Conservation (phyloP, 2,329 filamentous ascomycete species). For the Cercospora sp. region DNA sequence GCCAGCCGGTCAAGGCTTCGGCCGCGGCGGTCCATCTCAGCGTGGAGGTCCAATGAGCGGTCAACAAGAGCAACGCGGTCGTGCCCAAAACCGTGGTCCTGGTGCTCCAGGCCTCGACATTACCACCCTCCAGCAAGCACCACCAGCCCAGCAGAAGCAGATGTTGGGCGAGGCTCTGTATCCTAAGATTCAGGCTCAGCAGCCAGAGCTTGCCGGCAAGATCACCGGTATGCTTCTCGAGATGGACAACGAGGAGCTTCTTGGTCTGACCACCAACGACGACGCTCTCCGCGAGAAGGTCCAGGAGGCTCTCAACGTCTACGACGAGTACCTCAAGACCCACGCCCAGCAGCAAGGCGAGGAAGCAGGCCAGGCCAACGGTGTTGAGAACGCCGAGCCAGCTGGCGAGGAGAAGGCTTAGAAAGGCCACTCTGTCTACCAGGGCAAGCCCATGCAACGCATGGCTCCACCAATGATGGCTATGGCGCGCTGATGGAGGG, state of each 20-base stretch:
- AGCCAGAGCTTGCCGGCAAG: constrained; percentile 95
- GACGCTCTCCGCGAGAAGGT: constrained; percentile 90
- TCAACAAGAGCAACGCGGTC: constrained; percentile 42
- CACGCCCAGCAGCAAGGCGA: constrained; percentile 53
- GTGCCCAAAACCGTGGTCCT: constrained; percentile 40
- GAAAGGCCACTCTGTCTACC: constrained; percentile 23
- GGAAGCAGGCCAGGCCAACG: constrained; percentile 34
- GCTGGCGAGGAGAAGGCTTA: constrained; percentile 38
- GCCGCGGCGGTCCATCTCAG: constrained; percentile 42
- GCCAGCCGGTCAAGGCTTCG: constrained; percentile 49
- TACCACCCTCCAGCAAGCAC: constrained; percentile 53
- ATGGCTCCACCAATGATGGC: constrained; percentile 20
- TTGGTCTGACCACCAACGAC: constrained; percentile 93
- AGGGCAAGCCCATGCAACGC: constrained; percentile 21
- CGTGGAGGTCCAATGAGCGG: constrained; percentile 40
- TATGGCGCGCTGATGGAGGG: constrained; percentile 22
- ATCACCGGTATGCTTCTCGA: constrained; percentile 99
- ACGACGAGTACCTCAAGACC: constrained; percentile 97
- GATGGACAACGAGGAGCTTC: constrained; percentile 95
- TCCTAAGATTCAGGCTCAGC: constrained; percentile 94
- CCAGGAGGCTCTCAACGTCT: constrained; percentile 93
- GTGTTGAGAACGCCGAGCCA: constrained; percentile 39
- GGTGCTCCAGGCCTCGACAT: constrained; percentile 49
- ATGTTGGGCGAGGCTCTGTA: constrained; percentile 96
- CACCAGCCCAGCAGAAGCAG: constrained; percentile 89